These are phyloP conservation scores for Yarrowia sp. DNA, from an alignment of 805 yeast genomes.

Conservation along the genomic window DNA sequence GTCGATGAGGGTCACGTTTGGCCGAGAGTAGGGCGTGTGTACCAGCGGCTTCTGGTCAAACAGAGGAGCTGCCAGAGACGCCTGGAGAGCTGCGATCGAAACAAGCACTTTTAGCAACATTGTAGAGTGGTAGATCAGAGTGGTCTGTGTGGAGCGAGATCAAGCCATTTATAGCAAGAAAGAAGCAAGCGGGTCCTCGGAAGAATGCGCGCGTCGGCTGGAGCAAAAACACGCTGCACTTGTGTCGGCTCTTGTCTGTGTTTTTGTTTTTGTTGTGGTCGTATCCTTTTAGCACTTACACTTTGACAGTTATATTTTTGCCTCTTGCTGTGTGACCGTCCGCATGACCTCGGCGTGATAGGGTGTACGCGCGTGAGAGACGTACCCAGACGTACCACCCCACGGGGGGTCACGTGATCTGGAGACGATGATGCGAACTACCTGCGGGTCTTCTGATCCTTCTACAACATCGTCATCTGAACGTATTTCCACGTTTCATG, in stretches of 20 bases:
- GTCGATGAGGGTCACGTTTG: conserved; percentile 11
- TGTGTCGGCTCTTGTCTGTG: too few relatives aligned
- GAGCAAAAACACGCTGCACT: too few relatives aligned
- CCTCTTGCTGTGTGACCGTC: not conserved
- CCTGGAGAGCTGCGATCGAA: not conserved
- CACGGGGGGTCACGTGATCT: not conserved
- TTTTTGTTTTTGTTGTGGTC: conserved; percentile 8
- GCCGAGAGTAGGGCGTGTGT: not conserved
- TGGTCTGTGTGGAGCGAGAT: not conserved
- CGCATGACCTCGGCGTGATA: conserved; percentile 4
- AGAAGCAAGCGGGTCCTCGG: too few relatives aligned
- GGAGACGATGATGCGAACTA: too few relatives aligned
- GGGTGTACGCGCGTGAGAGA: not conserved
- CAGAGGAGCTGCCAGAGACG: not conserved
- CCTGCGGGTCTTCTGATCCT: too few relatives aligned
- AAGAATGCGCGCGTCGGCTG: not conserved
- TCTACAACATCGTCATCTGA: too few relatives aligned
- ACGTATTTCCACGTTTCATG: too few relatives aligned
- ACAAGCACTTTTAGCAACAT: not conserved
- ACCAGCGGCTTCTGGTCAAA: not conserved
- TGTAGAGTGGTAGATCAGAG: not conserved
- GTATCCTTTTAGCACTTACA: not conserved
- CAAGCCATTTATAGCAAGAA: not conserved
- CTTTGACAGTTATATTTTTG: not conserved
- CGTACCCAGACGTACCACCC: not conserved